Conservation (phyloP, 345 rosid genomes). For the Eucalyptus coolabah region DNA sequence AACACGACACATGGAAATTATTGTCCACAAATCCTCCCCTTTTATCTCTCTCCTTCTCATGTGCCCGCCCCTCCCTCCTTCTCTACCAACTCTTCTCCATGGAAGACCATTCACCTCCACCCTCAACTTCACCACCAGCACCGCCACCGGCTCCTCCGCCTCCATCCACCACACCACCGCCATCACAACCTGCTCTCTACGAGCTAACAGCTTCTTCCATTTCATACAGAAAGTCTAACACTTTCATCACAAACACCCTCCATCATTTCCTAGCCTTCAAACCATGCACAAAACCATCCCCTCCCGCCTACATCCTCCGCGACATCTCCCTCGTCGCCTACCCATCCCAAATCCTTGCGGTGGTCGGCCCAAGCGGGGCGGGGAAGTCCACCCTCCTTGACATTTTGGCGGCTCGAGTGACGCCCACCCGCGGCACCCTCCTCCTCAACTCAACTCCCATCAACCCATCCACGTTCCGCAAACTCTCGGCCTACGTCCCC, state of each 20-base stretch:
- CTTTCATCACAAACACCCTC: background rate
- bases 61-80: background rate
- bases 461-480: conserved; percentile 72
- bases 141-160: conserved; percentile 12
- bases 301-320: conserved; percentile 48
- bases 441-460: conserved; percentile 61
- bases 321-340: conserved; percentile 68
- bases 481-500: conserved; percentile 82
- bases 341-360: conserved; percentile 81
- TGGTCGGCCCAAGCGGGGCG: conserved; percentile 96
- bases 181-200: conserved; percentile 21
- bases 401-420: conserved; percentile 71
- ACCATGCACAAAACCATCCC: conserved; percentile 17
- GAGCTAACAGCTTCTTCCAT: conserved; percentile 54
- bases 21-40: background rate
- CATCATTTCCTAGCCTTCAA: conserved; percentile 16
- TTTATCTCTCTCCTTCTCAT: background rate
- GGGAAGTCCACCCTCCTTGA: conserved; percentile 96
- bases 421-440: conserved; percentile 64
- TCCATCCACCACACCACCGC: conserved; percentile 8
- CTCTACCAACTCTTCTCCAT: conserved; percentile 10
- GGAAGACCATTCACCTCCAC: conserved; percentile 15
- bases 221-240: conserved; percentile 46
- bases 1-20: background rate
- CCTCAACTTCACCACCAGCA: conserved; percentile 2